Base-by-base conservation (phyloP, 371 early-diverging fungal species). In the Capillidium heterosporum region DNA sequence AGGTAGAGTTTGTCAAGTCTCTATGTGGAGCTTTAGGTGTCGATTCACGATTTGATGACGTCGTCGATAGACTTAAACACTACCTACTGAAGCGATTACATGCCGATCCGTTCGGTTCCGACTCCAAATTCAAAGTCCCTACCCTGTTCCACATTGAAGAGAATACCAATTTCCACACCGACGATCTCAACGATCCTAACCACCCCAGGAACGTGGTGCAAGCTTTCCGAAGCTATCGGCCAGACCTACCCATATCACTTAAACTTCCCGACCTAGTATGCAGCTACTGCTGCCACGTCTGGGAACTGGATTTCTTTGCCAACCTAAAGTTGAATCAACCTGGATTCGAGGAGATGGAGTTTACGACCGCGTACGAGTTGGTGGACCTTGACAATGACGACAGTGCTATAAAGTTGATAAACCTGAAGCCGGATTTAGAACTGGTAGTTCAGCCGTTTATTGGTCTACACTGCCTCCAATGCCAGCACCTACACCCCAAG, bases 231-330 rank as follows among this genome's bases (percentile, higher is more conserved):
- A 53, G 24, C 10, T 39, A 10, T 11, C 32, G 11, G 39, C 35
- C 53, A 35, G 39, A 39, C 27, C 17, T 5, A 39, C 53, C 23
- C 53, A 32, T 13, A 7, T 13, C 13, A 24, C 53, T 53, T 63
- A 74, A 81, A 32, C 63, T 96, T 23, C 70, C 78, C 0, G 84
- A 84, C n/a, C 79, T 94, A 19, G 80, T 89, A 24, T 96, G 97
- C 64, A 73, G 75, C 32, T 84, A 76, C 57, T 96, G 97, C 66
- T 81, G 82, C 59, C 74, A 74, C 57, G 72, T 79, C 44, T 74
- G 81, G 3, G 93, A 96, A 65, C 63, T 95, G 48, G 93, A 96
- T 65, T 77, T 96, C 57, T 89, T 89, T 54, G 68, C 74, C 28
- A 78, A 69, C 26, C 23, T 44, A 19, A 95, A 66, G 81, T 84